phyloP scores from a whole-genome alignment of 352 stramenopile genomes.

The Globisporangium okanoganense region DNA sequence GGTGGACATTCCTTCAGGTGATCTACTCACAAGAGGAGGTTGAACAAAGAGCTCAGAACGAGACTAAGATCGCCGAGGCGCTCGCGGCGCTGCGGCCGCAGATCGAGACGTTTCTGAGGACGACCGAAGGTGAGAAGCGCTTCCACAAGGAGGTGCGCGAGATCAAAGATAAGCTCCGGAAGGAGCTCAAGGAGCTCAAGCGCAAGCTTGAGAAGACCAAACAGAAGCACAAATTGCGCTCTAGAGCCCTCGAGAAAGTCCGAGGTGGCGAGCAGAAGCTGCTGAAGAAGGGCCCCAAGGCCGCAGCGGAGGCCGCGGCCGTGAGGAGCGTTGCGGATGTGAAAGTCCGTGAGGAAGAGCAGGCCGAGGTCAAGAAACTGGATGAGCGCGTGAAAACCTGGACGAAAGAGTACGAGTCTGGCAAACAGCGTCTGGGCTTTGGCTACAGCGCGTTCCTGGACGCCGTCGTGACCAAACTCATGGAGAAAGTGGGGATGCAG shows the following conservation, averaged over 20 bases:
- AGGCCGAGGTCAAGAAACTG: conserved; percentile 31
- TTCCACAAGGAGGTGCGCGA: conserved; percentile 55
- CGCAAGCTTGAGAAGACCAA: conserved; percentile 31
- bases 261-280: conserved; percentile 22
- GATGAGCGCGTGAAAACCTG: conserved; percentile 37
- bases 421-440: conserved; percentile 41
- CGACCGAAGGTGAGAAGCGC: conserved; percentile 51
- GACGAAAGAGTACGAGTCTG: conserved; percentile 35
- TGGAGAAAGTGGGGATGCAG: conserved; percentile 44
- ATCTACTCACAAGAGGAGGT: conserved; percentile 61
- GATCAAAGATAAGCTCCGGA: conserved; percentile 39
- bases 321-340: conserved; percentile 30
- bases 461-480: conserved; percentile 50
- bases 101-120: conserved; percentile 56
- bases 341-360: conserved; percentile 30
- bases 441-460: conserved; percentile 55
- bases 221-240: conserved; percentile 23
- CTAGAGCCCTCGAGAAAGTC: conserved; percentile 15
- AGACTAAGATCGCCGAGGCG: conserved; percentile 38
- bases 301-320: conserved; percentile 4
- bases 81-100: conserved; percentile 47
- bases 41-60: conserved; percentile 37
- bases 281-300: conserved; percentile 11
- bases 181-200: conserved; percentile 34
- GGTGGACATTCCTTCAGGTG: conserved; percentile 61